phyloP scores from a whole-genome alignment of 2,329 filamentous ascomycete genomes.

The Knufia petricola region DNA sequence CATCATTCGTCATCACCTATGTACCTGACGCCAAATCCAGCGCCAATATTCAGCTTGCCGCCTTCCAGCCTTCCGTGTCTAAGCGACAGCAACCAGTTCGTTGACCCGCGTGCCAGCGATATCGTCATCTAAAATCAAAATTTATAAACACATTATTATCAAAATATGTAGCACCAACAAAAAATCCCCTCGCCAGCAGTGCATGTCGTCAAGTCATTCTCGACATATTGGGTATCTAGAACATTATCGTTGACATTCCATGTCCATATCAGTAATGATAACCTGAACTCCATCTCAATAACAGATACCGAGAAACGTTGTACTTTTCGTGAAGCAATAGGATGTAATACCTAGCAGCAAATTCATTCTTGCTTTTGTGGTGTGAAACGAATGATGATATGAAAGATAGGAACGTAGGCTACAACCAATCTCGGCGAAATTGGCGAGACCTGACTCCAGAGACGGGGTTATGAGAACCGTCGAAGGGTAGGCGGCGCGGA shows the following conservation, averaged over 20 bases:
- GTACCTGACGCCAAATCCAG: constrained; percentile 4
- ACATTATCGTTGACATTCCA: constrained; percentile 1
- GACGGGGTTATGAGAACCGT: no score
- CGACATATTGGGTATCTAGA: constrained; percentile 4
- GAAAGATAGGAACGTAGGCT: neutral
- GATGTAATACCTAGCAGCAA: neutral
- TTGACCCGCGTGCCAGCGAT: neutral
- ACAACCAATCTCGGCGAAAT: no score
- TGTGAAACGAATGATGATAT: neutral
- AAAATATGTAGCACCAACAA: neutral
- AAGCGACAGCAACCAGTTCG: constrained; percentile 4
- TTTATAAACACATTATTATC: neutral
- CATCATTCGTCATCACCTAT: constrained; percentile 7
- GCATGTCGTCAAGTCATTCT: constrained; percentile 6
- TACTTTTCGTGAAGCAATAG: neutral
- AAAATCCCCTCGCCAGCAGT: constrained; percentile 6
- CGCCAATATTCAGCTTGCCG: constrained; percentile 2
- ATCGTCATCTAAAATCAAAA: neutral
- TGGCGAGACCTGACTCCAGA: no score
- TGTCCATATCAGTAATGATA: neutral
- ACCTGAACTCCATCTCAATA: neutral
- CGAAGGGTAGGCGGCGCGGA: no score
- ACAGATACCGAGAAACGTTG: neutral
- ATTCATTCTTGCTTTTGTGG: neutral
- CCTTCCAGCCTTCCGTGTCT: constrained; percentile 1